Base-by-base conservation (phyloP, 352 stramenopile species). In the Phytophthora brassicae region DNA sequence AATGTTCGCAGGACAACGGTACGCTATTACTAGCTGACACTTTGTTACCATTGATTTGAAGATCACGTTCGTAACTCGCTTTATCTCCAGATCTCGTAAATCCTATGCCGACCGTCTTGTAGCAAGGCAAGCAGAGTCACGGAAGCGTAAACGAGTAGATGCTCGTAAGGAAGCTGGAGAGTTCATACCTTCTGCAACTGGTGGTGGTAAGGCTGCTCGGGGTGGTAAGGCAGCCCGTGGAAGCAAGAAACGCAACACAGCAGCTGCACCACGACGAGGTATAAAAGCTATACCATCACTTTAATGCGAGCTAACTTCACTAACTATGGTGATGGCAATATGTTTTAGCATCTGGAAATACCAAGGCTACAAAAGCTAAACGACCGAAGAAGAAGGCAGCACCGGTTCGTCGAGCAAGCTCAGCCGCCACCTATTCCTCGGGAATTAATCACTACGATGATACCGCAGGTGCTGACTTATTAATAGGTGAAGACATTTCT, bases 1-100 rank as follows among this genome's bases (percentile, higher is more conserved):
- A 41, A 88, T 91, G 79, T 91, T 91, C 46, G 75, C 75, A 6
- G 82, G 85, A 8, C 79, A 81, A 42, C 83, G 78, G 82, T 89
- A 49, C 24, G 66, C 48, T 31, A 8, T 2, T n/a, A n/a, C n/a
- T 23, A 20, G n/a, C 6, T 20, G 1, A 16, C 33, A n/a, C 17
- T 52, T 45, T 19, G 19, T 16, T 24, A n/a, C 17, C 17, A n/a
- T 44, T 23, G 17, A 2, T 45, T 26, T 9, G 9, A 26, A 24
- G 8, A 24, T 26, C n/a, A 26, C 33, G 39, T 23, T 19, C 23
- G 16, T 29, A 47, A 5, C 41, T 19, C 9, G 35, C 29, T 16
- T 28, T 59, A 28, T 23, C 39, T 5, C 4, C 26, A 74, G 60
- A 33, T 70, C 75, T 33, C 54, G 58, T 2, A 85, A 86, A 44